phyloP scores from a whole-genome alignment of 495 filamentous ascomycete species.

The Mytilinidion resinicola region DNA sequence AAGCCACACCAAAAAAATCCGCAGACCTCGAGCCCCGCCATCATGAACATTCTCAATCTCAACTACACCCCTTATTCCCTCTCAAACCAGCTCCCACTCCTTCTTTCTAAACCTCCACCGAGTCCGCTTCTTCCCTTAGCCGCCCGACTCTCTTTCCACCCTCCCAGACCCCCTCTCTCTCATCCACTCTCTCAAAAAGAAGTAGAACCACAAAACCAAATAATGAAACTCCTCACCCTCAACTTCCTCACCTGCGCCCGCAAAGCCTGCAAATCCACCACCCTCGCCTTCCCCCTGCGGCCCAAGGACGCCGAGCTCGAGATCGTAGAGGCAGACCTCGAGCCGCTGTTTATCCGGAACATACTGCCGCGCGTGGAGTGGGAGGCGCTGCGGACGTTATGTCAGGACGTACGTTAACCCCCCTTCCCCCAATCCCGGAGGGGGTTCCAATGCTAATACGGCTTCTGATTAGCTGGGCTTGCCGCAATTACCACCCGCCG shows the following conservation, averaged over 20 bases:
- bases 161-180: not conserved
- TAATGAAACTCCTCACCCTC: slow-evolving; percentile 92
- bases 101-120: not conserved
- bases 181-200: too few species aligned
- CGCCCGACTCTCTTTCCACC: too few species aligned
- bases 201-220: not conserved
- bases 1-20: not conserved
- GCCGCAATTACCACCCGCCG: slow-evolving; percentile 58
- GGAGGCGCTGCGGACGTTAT: slow-evolving; percentile 65
- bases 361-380: slow-evolving; percentile 85
- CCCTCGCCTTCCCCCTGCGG: slow-evolving; percentile 79
- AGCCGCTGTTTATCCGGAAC: slow-evolving; percentile 70
- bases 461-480: slow-evolving; percentile 72
- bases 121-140: not conserved
- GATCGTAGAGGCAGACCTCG: slow-evolving; percentile 70
- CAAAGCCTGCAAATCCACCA: slow-evolving; percentile 77
- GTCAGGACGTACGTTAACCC: slow-evolving; percentile 61
- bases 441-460: not conserved
- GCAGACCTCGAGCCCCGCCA: not conserved
- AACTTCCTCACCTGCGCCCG: slow-evolving; percentile 97
- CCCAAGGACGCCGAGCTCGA: slow-evolving; percentile 85
- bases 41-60: too few species aligned
- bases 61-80: too few species aligned
- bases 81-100: not conserved
- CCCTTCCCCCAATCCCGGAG: not conserved